phyloP scores from a whole-genome alignment of 2,329 filamentous ascomycete genomes.

The Annulohypoxylon truncatum region DNA sequence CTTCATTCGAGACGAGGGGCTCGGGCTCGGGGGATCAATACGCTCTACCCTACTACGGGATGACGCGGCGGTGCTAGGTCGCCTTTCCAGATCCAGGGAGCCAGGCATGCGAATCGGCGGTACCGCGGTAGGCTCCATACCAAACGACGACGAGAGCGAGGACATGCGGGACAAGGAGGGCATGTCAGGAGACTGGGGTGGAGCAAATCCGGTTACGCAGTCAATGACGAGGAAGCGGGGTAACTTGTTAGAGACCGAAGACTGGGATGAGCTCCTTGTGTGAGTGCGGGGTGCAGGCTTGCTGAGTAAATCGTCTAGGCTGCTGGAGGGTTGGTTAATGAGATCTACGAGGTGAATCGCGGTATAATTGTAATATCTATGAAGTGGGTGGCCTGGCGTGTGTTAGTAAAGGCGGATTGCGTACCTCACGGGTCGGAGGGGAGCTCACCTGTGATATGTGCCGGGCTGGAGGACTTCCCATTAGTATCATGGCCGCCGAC shows the following conservation, averaged over 20 bases:
- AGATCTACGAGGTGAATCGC: conserved; percentile 70
- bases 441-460: conserved; percentile 60
- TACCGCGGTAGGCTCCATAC: conserved; percentile 44
- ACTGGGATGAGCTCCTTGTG: conserved; percentile 38
- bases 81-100: conserved; percentile 40
- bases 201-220: conserved; percentile 67
- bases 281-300: conserved; percentile 50
- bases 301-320: conserved; percentile 61
- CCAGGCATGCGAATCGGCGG: conserved; percentile 42
- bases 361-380: conserved; percentile 71
- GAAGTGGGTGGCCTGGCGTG: conserved; percentile 67
- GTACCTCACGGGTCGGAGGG: not conserved
- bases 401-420: conserved; percentile 25
- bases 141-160: conserved; percentile 52
- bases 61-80: conserved; percentile 47
- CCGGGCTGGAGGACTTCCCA: conserved; percentile 59
- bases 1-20: conserved; percentile 63
- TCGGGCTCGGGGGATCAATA: conserved; percentile 45
- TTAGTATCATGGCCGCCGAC: conserved; percentile 59
- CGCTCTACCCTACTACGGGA: conserved; percentile 45
- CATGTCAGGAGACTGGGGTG: conserved; percentile 58
- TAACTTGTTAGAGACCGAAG: conserved; percentile 44
- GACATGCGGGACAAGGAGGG: conserved; percentile 61
- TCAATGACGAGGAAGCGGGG: conserved; percentile 69
- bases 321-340: conserved; percentile 59